Evolutionary conservation across 2,329 filamentous ascomycete species (phyloP), one percentile per base, ranked within the genome.

Genomic region (Elsinoe fawcettii): DNA sequence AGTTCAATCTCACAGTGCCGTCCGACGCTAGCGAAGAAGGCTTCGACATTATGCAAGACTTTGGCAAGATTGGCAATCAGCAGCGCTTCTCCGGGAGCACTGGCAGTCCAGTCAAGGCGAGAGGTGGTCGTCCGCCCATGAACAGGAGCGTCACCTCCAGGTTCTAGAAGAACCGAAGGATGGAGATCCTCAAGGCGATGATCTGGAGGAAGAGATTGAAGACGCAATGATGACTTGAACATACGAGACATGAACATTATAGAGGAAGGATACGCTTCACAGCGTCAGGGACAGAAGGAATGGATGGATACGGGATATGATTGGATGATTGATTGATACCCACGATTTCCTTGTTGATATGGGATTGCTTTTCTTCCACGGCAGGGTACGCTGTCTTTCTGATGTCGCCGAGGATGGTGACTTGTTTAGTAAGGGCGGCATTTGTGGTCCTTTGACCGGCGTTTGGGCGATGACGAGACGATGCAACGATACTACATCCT

Each of bases 31-130:
- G 74, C 2, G 76, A 81, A 58, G 72, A 79, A 12, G 82, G 80
- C 1, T 78, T 90, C 53, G 87, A 90, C 64, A 85, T 90, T 62
- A 78, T 87, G 46, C 84, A 88, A 66, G 86, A 86, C 8, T 90
- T 90, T 65, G 82, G 86, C 67, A 87, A 85, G 73, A 90, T 90
- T 67, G 86, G 86, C 53, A 67, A 71, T 4, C 51, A 60, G 46
- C 41, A 55, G 25, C 37, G 43, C 11, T 54, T 51, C 30, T 56
- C 49, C 46, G 23, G 25, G 16, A 53, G 44, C 27, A 51, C 34
- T 34, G 60, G 60, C 30, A 61, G 60, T 47, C 60, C 60, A 1
- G 47, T 59, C 37, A 61, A 60, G 30, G 14, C 56, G 32, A 57
- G 55, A 25, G 55, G 57, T 20, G 53, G 59, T 20, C 34, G 60